These are phyloP conservation scores for Pelargonium fulgidum DNA, from an alignment of 441 rosid genomes.

Conservation along the genomic window DNA sequence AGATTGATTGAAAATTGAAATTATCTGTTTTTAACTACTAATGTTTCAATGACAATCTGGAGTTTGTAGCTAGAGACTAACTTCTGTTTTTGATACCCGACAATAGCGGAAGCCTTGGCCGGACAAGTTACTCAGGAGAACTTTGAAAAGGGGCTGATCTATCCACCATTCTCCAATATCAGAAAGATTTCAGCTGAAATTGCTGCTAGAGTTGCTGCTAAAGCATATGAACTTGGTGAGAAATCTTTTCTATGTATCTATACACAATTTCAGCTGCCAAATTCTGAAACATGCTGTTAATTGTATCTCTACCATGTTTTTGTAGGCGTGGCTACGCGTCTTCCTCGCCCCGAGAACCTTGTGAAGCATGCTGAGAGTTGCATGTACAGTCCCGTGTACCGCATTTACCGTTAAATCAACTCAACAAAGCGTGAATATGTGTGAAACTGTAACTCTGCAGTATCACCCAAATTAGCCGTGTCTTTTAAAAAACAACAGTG, in stretches of 20 bases:
- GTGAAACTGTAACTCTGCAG: too few relatives aligned
- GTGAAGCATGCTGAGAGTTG: constrained; percentile 59
- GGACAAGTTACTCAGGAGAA: constrained; percentile 47
- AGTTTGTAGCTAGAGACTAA: neutral
- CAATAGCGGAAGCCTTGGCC: constrained; percentile 59
- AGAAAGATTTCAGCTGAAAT: constrained; percentile 58
- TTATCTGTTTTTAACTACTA: neutral
- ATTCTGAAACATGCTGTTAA: neutral
- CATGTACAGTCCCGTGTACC: constrained; percentile 59
- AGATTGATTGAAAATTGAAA: neutral
- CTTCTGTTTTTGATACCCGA: neutral
- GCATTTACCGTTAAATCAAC: constrained; percentile 37
- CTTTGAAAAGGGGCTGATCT: constrained; percentile 52
- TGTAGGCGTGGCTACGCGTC: constrained; percentile 51
- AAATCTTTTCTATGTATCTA: neutral
- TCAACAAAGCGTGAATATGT: too few relatives aligned
- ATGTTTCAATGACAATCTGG: too few relatives aligned
- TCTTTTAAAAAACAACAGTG: too few relatives aligned
- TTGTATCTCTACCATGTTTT: neutral
- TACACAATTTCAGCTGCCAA: neutral
- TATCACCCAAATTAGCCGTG: too few relatives aligned
- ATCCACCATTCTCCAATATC: constrained; percentile 50
- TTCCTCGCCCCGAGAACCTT: constrained; percentile 54
- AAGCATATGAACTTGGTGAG: constrained; percentile 64
- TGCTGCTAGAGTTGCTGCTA: constrained; percentile 58